Base-by-base conservation (phyloP, 176 grass and related monocot genomes). In the Rhipidocladum racemiflorum region DNA sequence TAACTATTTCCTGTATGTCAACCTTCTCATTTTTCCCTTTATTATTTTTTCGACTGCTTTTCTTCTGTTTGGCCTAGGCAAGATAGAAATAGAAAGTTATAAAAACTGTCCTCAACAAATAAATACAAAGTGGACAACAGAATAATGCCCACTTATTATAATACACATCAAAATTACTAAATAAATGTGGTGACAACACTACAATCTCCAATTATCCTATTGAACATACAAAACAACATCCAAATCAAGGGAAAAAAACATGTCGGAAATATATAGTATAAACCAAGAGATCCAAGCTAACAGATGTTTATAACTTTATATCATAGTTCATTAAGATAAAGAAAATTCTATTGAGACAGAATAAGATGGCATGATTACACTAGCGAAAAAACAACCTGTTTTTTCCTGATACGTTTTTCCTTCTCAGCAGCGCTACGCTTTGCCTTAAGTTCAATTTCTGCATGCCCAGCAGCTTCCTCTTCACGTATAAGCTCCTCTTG, bases 401-500 rank as follows among this genome's bases (percentile, higher is more conserved):
- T 99, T 91, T 95, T 99, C 85, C 91, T 95, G 84, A 93, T 78
- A 68, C 92, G 90, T 28, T 91, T 95, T 77, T 99, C 92, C 82
- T 93, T 95, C 84, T 95, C 93, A 82, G 75, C 78, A 62, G 84
- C 83, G 67, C 60, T 82, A 75, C 87, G 86, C 79, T 99, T 99
- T 68, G 75, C 85, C 82, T 88, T 93, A 42, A 95, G 84, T 74
- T 95, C 89, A 67, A 85, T 86, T 86, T 94, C 89, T 34, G 84
- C 89, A 80, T 83, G 81, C 34, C 88, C 88, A 81, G 89, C 89
- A 73, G 91, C 91, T 91, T 99, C 96, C 74, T 98, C 96, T 83
- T 99, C 96, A 63, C 92, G 92, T 87, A 99, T 99, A n/a, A 99
- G 92, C 77, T 99, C 92, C 76, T 99, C 96, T 85, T 99, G 96